Conservation (phyloP, 208 protist genomes). For the Borovskyia barvae region DNA sequence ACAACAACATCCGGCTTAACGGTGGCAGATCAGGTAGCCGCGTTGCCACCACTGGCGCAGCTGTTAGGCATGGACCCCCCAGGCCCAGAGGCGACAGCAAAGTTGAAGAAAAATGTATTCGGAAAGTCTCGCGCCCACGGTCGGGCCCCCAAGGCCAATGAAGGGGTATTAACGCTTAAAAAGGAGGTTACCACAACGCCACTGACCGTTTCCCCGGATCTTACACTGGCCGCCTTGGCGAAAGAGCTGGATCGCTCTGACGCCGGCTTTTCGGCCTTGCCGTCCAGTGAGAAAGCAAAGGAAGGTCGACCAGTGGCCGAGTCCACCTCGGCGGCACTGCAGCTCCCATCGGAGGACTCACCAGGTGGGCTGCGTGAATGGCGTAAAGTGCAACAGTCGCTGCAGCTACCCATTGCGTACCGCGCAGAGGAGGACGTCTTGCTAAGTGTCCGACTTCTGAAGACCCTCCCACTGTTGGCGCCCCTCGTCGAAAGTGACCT, state of each 20-base stretch:
- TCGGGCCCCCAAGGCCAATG: too few relatives aligned
- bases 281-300: too few relatives aligned
- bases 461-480: constrained; percentile 41
- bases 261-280: too few relatives aligned
- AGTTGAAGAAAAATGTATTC: constrained; percentile 2
- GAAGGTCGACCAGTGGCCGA: too few relatives aligned
- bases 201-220: too few relatives aligned
- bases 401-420: constrained; percentile 60
- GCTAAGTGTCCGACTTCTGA: constrained; percentile 41
- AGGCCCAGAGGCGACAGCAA: neutral
- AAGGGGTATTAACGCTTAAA: too few relatives aligned
- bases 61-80: constrained; percentile 18
- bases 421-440: constrained; percentile 42
- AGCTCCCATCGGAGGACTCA: too few relatives aligned
- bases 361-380: constrained; percentile 24
- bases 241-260: too few relatives aligned
- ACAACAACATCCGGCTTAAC: neutral
- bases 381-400: constrained; percentile 43
- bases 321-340: too few relatives aligned
- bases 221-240: too few relatives aligned
- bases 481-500: constrained; percentile 54
- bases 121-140: too few relatives aligned
- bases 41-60: constrained; percentile 26
- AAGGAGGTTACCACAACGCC: too few relatives aligned
- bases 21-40: constrained; percentile 41